phyloP scores from a whole-genome alignment of 441 rosid species.

The Viola pubescens region DNA sequence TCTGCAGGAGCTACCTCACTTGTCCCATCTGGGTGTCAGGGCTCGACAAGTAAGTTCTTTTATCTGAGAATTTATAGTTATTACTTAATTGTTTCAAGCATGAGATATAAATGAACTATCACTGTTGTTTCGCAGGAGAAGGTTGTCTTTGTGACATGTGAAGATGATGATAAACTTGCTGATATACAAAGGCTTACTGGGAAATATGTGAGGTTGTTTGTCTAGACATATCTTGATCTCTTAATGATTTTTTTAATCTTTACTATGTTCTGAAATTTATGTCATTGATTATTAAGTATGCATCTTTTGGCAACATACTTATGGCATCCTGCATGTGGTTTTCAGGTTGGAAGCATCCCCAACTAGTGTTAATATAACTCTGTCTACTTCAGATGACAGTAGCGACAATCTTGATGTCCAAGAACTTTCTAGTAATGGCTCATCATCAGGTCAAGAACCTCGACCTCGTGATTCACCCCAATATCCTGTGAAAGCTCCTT shows the following conservation, averaged over 20 bases:
- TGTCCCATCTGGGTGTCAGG: constrained; percentile 98
- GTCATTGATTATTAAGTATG: not conserved
- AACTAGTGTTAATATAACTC: constrained; percentile 43
- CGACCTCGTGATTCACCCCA: constrained; percentile 20
- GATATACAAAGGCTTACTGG: constrained; percentile 54
- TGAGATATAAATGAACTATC: constrained; percentile 9
- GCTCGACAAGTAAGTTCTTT: constrained; percentile 73
- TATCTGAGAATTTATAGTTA: constrained; percentile 5
- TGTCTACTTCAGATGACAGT: constrained; percentile 30
- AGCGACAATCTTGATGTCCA: constrained; percentile 18
- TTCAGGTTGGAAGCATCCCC: constrained; percentile 83
- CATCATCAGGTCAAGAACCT: constrained; percentile 21
- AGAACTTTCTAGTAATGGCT: constrained; percentile 25
- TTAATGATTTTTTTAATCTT: not conserved
- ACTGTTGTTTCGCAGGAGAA: constrained; percentile 55
- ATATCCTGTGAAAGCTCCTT: constrained; percentile 25
- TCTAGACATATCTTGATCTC: constrained; percentile 9
- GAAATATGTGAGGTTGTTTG: constrained; percentile 59
- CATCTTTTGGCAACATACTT: constrained; percentile 3
- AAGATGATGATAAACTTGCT: constrained; percentile 67
- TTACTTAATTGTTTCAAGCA: not conserved
- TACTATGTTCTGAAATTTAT: not conserved
- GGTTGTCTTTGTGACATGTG: constrained; percentile 90
- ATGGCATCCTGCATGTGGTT: constrained; percentile 14
- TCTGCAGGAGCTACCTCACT: constrained; percentile 90